Evolutionary conservation across 176 grass and related monocot genomes (phyloP), one percentile per base, ranked within the genome.

Genomic region (Musa beccarii): DNA sequence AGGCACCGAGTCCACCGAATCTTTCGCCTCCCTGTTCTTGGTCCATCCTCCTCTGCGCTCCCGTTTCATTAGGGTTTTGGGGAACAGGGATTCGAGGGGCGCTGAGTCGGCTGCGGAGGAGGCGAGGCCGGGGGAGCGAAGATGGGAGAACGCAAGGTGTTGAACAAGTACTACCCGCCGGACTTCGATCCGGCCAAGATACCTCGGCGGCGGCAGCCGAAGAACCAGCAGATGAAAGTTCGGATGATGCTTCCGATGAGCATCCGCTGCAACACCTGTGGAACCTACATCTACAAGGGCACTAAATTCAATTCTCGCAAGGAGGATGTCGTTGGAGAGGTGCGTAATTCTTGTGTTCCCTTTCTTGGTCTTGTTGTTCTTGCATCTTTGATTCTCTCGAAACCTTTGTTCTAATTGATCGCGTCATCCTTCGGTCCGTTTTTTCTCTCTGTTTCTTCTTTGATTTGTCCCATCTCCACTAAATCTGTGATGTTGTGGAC

Each of bases 231-330:
- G 80, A 90, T 90, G 52, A 90, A 88, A 71, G 91, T 94, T 78
- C 84, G 85, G 24, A 94, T 90, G 91, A 87, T 94, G 91, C 91
- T 90, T 2, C 87, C 91, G 49, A 90, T 90, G 85, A 90, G 83
- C 85, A 88, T 94, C 83, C 91, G 73, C 2, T 90, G 91, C 67
- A 67, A 15, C 67, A 90, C 87, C 80, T 90, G 91, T 11, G 87
- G 91, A 12, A 90, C 80, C 1, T 93, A 90, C 87, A 90, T 94
- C 75, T 88, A 85, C 78, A 94, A 88, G 81, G 91, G 91, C 15
- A 94, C 91, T 49, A 93, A 94, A 69, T 94, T 94, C 79, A 94
- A 94, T 77, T 90, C 87, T n/a, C 76, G 91, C 13, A 94, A 90
- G 76, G 91, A 94, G 75, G 85, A 89, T 59, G 85, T 83, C 71